These are phyloP conservation scores for Orbilia ellipsospora DNA, from an alignment of 2,329 filamentous ascomycete genomes.

Conservation along the genomic window DNA sequence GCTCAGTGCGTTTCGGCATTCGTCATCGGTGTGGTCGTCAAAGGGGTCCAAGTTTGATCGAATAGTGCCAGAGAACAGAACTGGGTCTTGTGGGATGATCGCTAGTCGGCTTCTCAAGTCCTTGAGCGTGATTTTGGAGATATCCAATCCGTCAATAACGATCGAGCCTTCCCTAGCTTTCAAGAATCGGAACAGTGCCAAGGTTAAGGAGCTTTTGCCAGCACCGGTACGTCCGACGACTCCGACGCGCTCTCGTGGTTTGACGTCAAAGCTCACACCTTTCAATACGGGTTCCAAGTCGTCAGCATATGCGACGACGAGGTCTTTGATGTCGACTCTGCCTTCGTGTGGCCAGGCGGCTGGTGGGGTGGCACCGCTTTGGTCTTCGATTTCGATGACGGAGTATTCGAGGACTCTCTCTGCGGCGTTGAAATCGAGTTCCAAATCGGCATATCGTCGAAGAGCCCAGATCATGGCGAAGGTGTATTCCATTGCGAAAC, in stretches of 20 bases:
- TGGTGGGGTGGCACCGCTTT: constrained; percentile 71
- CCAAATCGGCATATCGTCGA: constrained; percentile 75
- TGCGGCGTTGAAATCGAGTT: constrained; percentile 72
- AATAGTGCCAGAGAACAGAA: constrained; percentile 82
- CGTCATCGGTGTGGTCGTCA: constrained; percentile 74
- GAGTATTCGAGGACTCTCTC: constrained; percentile 82
- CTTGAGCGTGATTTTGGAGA: constrained; percentile 76
- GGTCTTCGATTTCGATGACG: constrained; percentile 74
- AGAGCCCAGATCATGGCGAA: constrained; percentile 73
- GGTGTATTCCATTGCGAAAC: constrained; percentile 78
- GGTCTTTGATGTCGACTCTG: constrained; percentile 75
- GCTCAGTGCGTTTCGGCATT: constrained; percentile 75
- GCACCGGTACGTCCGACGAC: constrained; percentile 82
- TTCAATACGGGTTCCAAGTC: constrained; percentile 78
- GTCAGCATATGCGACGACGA: constrained; percentile 77
- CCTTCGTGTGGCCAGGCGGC: constrained; percentile 81
- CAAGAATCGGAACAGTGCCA: constrained; percentile 81
- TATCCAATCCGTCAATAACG: constrained; percentile 78
- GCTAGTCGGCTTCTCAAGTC: constrained; percentile 78
- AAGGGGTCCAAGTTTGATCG: constrained; percentile 82
- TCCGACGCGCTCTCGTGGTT: constrained; percentile 76
- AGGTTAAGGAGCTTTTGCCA: constrained; percentile 79
- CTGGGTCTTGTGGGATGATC: constrained; percentile 85
- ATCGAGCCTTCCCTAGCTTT: constrained; percentile 75
- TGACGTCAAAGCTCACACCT: constrained; percentile 74